Evolutionary conservation across 768 basidiomycete species (phyloP).

Genomic region (Mycena maculata): DNA sequence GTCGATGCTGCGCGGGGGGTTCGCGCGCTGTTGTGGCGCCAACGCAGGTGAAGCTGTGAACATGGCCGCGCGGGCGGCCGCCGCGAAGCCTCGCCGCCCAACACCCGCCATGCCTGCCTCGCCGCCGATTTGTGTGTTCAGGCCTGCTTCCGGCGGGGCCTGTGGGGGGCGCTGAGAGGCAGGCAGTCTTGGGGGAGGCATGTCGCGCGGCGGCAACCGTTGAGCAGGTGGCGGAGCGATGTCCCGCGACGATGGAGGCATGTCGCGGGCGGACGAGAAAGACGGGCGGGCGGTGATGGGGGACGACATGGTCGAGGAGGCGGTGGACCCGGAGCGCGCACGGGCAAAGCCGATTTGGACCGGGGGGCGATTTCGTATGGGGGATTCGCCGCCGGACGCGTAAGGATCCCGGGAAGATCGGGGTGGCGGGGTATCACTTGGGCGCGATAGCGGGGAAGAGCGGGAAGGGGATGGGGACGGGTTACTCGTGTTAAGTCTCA

Average conservation of each 20-base stretch:
- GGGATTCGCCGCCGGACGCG: constrained; percentile 34
- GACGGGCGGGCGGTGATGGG: constrained; percentile 41
- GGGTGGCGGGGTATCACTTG: constrained; percentile 30
- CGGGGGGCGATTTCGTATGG: constrained; percentile 40
- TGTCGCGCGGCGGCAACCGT: too few relatives aligned
- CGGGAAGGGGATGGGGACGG: constrained; percentile 42
- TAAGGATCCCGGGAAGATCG: constrained; percentile 25
- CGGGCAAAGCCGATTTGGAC: constrained; percentile 31
- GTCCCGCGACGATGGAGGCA: too few relatives aligned
- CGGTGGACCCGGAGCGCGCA: constrained; percentile 37
- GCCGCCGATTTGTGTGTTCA: constrained; percentile 80
- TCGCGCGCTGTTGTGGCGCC: constrained; percentile 38
- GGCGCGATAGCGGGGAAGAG: constrained; percentile 49
- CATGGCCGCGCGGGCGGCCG: constrained; percentile 75
- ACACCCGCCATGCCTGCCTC: constrained; percentile 93
- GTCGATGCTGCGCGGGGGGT: constrained; percentile 59
- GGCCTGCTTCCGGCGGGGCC: constrained; percentile 46
- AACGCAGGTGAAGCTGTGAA: constrained; percentile 41
- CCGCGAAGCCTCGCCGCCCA: constrained; percentile 85
- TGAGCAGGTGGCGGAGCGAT: too few relatives aligned
- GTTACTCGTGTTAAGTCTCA: constrained; percentile 46
- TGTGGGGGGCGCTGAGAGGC: constrained; percentile 22
- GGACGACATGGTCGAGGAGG: constrained; percentile 36
- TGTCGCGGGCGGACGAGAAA: constrained; percentile 30
- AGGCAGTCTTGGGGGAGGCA: too few relatives aligned